Conservation (phyloP, 1,284 basidiomycete genomes). For the Sparassis latifolia region DNA sequence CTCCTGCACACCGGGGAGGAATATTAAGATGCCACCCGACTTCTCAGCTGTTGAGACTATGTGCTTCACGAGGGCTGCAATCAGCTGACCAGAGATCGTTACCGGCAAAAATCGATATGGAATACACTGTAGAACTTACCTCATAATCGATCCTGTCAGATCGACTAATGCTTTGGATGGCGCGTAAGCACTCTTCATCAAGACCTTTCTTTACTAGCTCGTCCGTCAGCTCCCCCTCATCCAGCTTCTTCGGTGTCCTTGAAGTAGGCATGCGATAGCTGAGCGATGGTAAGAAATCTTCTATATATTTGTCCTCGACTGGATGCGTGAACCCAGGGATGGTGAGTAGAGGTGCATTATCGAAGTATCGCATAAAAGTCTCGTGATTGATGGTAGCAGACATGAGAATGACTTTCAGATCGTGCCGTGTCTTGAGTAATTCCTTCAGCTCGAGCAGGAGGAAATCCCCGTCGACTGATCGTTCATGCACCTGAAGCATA, state of each 20-base stretch:
- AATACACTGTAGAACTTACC: constrained; percentile 27
- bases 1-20: constrained; percentile 85
- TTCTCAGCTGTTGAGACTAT: constrained; percentile 52
- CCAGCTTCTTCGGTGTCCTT: constrained; percentile 25
- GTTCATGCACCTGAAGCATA: constrained; percentile 70
- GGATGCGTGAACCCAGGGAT: constrained; percentile 85
- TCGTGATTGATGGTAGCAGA: constrained; percentile 89
- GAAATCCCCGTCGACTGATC: constrained; percentile 88
- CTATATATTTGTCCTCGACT: constrained; percentile 75
- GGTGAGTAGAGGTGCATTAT: constrained; percentile 71
- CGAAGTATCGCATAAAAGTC: constrained; percentile 77
- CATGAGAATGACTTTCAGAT: constrained; percentile 81
- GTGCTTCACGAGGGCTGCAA: constrained; percentile 61
- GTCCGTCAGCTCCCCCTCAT: constrained; percentile 37
- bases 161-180: constrained; percentile 57
- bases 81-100: constrained; percentile 39
- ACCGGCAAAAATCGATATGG: neutral
- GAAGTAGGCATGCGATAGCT: constrained; percentile 35
- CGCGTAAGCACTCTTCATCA: constrained; percentile 43
- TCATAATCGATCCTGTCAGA: constrained; percentile 72
- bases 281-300: constrained; percentile 64
- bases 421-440: constrained; percentile 62
- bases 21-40: constrained; percentile 73
- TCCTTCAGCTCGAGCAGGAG: constrained; percentile 83
- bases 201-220: constrained; percentile 47